Percentiles rank a stretch among this genome's conserved stretches.
Evolutionary conservation across 306 rosid species (phyloP).

Genomic region (Prunus armeniaca): DNA sequence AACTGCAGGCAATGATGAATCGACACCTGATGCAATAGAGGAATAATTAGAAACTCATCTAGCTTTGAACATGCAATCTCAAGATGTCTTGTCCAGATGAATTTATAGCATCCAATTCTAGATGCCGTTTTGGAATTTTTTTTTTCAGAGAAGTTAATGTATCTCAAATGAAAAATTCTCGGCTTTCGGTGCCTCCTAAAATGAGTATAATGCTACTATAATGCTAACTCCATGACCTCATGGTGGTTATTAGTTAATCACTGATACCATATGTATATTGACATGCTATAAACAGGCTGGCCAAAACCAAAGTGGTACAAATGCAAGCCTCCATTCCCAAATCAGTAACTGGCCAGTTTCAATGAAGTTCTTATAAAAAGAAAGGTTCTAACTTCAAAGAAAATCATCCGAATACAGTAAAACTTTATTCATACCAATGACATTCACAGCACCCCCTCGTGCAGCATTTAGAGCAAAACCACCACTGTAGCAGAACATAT

Average conservation of each 20-base stretch:
- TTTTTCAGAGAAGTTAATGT: background rate
- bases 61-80: slow-evolving; percentile 16
- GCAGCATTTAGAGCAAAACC: slow-evolving; percentile 87
- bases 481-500: slow-evolving; percentile 93
- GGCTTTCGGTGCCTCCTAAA: background rate
- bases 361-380: background rate
- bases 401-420: background rate
- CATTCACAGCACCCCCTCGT: slow-evolving; percentile 72
- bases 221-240: background rate
- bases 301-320: slow-evolving; percentile 6
- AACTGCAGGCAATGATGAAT: slow-evolving; percentile 72
- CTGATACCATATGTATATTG: background rate
- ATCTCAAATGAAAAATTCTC: background rate
- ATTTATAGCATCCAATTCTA: background rate
- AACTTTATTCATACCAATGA: slow-evolving; percentile 56
- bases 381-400: background rate
- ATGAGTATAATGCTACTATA: background rate
- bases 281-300: background rate
- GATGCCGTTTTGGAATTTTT: background rate
- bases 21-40: slow-evolving; percentile 53
- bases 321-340: background rate
- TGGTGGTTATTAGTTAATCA: background rate
- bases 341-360: background rate
- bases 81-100: background rate
- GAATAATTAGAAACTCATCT: slow-evolving; percentile 8